phyloP scores from a whole-genome alignment of 345 rosid genomes.

The Camelina hispida region DNA sequence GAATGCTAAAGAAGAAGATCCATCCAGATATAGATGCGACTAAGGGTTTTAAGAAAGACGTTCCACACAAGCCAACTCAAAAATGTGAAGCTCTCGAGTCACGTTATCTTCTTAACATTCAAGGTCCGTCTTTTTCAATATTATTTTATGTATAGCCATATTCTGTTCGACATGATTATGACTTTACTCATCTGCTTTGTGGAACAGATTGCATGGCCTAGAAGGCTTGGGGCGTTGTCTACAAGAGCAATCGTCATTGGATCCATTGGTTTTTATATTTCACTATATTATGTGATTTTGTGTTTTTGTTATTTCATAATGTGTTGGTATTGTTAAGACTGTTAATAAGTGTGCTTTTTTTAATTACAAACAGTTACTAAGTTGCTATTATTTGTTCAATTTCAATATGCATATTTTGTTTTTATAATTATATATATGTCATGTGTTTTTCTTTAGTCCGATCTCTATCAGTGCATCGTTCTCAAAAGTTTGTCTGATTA shows the following conservation, averaged over 20 bases:
- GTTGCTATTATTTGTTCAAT: neutral
- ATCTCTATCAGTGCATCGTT: no score
- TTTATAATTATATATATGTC: neutral
- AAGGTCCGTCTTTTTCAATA: conserved; percentile 40
- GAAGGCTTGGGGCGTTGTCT: conserved; percentile 21
- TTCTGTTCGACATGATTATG: no score
- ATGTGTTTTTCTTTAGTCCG: neutral
- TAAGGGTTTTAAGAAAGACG: conserved; percentile 44
- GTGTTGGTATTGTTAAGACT: conserved; percentile 15
- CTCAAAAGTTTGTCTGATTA: neutral
- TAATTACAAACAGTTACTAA: conserved; percentile 10
- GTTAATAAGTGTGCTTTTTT: conserved; percentile 22
- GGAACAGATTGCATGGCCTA: conserved; percentile 37
- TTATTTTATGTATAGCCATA: no score
- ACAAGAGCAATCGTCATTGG: conserved; percentile 19
- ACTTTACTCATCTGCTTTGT: neutral
- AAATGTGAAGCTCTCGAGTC: conserved; percentile 51
- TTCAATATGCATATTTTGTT: neutral
- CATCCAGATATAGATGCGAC: conserved; percentile 72
- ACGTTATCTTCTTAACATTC: conserved; percentile 52
- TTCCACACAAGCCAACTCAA: conserved; percentile 43
- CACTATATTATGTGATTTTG: conserved; percentile 4
- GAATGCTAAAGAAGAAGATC: conserved; percentile 86
- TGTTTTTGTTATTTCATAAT: neutral
- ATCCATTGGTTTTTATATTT: conserved; percentile 10